Evolutionary conservation across 176 grass and related monocot genomes (phyloP).

Genomic region (Eleusine indica): DNA sequence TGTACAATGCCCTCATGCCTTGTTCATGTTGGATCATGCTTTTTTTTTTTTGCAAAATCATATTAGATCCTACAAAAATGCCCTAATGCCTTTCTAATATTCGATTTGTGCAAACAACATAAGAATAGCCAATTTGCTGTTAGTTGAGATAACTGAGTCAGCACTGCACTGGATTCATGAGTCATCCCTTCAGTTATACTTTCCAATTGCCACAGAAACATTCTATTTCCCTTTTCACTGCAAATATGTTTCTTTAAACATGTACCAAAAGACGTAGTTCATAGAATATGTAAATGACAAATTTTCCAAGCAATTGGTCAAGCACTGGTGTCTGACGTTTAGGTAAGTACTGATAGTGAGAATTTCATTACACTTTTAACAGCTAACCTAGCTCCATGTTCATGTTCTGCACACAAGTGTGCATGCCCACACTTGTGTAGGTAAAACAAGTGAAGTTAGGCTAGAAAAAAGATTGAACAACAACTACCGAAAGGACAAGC

Average conservation of each 20-base stretch:
- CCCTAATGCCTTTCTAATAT: background rate
- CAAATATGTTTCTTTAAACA: slow-evolving; percentile 11
- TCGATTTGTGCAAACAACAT: background rate
- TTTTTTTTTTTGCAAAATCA: too few species aligned
- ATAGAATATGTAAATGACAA: background rate
- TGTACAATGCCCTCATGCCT: background rate
- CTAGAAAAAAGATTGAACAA: slow-evolving; percentile 6
- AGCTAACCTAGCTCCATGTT: slow-evolving; percentile 17
- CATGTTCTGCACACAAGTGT: background rate
- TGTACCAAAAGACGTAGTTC: background rate
- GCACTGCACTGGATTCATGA: background rate
- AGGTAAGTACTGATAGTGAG: slow-evolving; percentile 5
- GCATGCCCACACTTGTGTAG: background rate
- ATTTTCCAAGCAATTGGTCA: slow-evolving; percentile 29
- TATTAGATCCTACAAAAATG: background rate
- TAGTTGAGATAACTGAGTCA: slow-evolving; percentile 11
- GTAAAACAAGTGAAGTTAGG: slow-evolving; percentile 10
- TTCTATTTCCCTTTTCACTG: background rate
- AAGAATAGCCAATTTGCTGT: slow-evolving; percentile 12
- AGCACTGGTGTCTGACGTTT: slow-evolving; percentile 9
- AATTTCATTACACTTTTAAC: slow-evolving; percentile 3
- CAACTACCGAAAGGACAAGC: background rate
- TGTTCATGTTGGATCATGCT: too few species aligned
- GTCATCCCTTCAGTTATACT: background rate
- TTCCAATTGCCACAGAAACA: background rate